Conservation (phyloP, 2,329 filamentous ascomycete species). For the Parastagonospora nodorum region DNA sequence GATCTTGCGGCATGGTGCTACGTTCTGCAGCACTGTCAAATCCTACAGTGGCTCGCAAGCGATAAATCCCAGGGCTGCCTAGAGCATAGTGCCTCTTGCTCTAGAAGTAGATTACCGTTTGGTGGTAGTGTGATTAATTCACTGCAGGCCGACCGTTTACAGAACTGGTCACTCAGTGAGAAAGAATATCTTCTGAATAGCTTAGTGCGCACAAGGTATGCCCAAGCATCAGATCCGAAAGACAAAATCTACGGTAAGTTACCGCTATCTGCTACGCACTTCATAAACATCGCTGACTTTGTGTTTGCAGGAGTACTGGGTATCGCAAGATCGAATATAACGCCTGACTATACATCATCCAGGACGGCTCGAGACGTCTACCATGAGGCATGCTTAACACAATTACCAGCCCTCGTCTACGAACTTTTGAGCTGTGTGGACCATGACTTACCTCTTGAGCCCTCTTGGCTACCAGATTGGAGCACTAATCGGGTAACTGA, state of each 20-base stretch:
- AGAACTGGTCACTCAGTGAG: background rate
- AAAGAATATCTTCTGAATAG: constrained; percentile 11
- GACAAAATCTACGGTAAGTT: constrained; percentile 30
- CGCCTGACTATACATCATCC: constrained; percentile 17
- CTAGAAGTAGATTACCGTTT: background rate
- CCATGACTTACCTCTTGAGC: constrained; percentile 18
- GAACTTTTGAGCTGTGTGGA: constrained; percentile 29
- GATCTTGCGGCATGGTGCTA: constrained; percentile 26
- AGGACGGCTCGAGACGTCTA: constrained; percentile 21
- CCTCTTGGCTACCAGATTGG: constrained; percentile 35
- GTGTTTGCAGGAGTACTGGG: constrained; percentile 14
- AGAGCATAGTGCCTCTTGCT: background rate
- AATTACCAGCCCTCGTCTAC: constrained; percentile 10
- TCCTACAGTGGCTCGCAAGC: constrained; percentile 7
- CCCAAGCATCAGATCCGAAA: constrained; percentile 23
- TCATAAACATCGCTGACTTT: no score
- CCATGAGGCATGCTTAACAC: constrained; percentile 17
- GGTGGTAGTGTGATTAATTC: constrained; percentile 12
- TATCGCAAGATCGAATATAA: constrained; percentile 13
- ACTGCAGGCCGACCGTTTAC: constrained; percentile 16
- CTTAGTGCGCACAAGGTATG: constrained; percentile 28
- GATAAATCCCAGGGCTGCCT: background rate
- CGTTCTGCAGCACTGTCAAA: constrained; percentile 11
- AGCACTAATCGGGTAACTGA: constrained; percentile 23
- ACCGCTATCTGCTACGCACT: no score